A percentile compares a stretch with the other conserved stretches of the same genome.
Conservation (phyloP, 108 stramenopile species). For the Epithemia pelagica region DNA sequence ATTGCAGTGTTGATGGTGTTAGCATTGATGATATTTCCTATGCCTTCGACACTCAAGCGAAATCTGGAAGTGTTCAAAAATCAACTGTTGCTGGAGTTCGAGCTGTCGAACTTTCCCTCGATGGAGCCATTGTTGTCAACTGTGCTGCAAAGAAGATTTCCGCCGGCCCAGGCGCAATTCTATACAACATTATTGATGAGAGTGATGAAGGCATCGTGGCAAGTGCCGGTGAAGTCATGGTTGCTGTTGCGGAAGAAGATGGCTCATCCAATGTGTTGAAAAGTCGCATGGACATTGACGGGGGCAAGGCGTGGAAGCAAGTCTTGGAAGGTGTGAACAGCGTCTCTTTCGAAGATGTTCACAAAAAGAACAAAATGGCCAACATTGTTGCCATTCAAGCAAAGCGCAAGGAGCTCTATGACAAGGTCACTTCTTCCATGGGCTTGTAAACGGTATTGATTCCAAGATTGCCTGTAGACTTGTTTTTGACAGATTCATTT, state of each 20-base stretch:
- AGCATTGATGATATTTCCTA: slow-evolving; percentile 47
- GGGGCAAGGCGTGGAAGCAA: slow-evolving; percentile 86
- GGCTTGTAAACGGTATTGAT: slow-evolving; percentile 10
- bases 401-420: slow-evolving; percentile 51
- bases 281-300: slow-evolving; percentile 71
- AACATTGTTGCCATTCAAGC: slow-evolving; percentile 69
- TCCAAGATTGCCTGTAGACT: too few species aligned
- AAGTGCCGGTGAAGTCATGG: slow-evolving; percentile 84
- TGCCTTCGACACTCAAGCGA: slow-evolving; percentile 64
- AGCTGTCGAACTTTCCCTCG: slow-evolving; percentile 66
- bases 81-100: slow-evolving; percentile 76
- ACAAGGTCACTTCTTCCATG: slow-evolving; percentile 40
- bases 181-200: slow-evolving; percentile 93
- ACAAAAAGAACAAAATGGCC: slow-evolving; percentile 71
- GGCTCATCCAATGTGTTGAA: slow-evolving; percentile 62
- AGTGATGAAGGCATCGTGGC: slow-evolving; percentile 73
- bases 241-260: slow-evolving; percentile 74
- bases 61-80: slow-evolving; percentile 60
- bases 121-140: slow-evolving; percentile 95
- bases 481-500: too few species aligned
- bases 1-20: slow-evolving; percentile 42
- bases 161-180: slow-evolving; percentile 81
- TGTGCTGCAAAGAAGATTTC: slow-evolving; percentile 90
- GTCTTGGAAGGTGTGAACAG: slow-evolving; percentile 59
- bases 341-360: slow-evolving; percentile 82